Percentiles rank a stretch among this genome's conserved stretches.
Evolutionary conservation across 352 stramenopile species (phyloP).

Genomic region (Phytopythium sindhum): DNA sequence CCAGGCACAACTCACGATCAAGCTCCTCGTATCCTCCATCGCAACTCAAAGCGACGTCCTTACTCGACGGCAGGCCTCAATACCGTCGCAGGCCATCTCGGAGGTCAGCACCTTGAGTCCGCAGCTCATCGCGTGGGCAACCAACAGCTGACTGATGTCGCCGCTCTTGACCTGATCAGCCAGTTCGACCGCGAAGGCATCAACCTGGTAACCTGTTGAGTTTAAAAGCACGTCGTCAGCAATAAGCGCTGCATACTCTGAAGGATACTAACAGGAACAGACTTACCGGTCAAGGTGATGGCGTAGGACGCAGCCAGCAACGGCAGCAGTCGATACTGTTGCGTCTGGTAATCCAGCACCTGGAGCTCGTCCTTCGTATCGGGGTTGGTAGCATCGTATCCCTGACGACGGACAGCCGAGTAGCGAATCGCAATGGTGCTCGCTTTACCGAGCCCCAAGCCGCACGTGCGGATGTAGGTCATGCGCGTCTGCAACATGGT

Average conservation of each 20-base stretch:
- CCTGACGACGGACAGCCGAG: slow-evolving; percentile 90
- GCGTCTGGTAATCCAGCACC: slow-evolving; percentile 94
- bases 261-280: neutral
- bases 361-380: slow-evolving; percentile 68
- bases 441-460: slow-evolving; percentile 74
- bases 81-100: slow-evolving; percentile 44
- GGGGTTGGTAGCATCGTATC: slow-evolving; percentile 57
- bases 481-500: slow-evolving; percentile 82
- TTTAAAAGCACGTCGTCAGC: neutral
- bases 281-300: slow-evolving; percentile 65
- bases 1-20: neutral
- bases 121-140: slow-evolving; percentile 59
- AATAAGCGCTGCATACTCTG: neutral
- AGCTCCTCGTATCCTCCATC: neutral
- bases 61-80: slow-evolving; percentile 50
- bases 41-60: neutral
- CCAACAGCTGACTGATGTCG: slow-evolving; percentile 38
- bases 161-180: slow-evolving; percentile 39
- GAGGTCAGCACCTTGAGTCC: slow-evolving; percentile 58
- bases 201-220: slow-evolving; percentile 38
- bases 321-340: slow-evolving; percentile 94
- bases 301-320: slow-evolving; percentile 90
- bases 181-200: slow-evolving; percentile 41
- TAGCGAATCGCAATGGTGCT: slow-evolving; percentile 94
- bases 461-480: slow-evolving; percentile 50